Percentiles rank a stretch among this genome's conserved stretches.
Conservation (phyloP, 129 eudicot genomes). For the Mikania micrantha region DNA sequence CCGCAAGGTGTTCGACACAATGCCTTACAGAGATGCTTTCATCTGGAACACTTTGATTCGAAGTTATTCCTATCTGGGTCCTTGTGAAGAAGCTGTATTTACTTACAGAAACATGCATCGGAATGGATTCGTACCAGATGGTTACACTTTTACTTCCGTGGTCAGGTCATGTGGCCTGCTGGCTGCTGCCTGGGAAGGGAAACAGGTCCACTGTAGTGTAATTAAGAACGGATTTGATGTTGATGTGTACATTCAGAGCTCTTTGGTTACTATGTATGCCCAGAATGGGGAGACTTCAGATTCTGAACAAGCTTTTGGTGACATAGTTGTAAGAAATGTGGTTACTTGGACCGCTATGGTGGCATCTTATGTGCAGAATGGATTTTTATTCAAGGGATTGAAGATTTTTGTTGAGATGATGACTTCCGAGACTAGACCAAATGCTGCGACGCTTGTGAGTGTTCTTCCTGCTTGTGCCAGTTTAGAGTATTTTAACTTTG, state of each 20-base stretch:
- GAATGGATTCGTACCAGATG: constrained; percentile 16
- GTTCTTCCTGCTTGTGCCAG: constrained; percentile 53
- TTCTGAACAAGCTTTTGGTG: constrained; percentile 36
- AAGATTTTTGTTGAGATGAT: constrained; percentile 34
- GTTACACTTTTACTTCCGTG: constrained; percentile 36
- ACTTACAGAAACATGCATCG: constrained; percentile 31
- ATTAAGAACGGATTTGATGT: constrained; percentile 29
- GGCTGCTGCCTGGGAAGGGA: constrained; percentile 31
- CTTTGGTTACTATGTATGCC: constrained; percentile 53
- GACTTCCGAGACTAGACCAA: constrained; percentile 39
- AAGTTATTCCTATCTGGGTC: constrained; percentile 33
- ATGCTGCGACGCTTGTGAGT: constrained; percentile 40
- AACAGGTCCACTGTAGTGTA: constrained; percentile 37
- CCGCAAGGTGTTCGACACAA: constrained; percentile 32
- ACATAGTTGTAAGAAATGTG: constrained; percentile 32
- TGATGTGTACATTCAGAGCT: constrained; percentile 43
- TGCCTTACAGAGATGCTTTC: constrained; percentile 9
- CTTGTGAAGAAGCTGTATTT: constrained; percentile 29
- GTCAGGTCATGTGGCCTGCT: constrained; percentile 27
- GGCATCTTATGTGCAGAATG: constrained; percentile 48
- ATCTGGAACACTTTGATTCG: constrained; percentile 35
- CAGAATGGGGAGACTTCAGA: constrained; percentile 30
- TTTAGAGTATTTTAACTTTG: constrained; percentile 29
- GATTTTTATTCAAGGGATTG: constrained; percentile 39
- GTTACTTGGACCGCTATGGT: constrained; percentile 65